Evolutionary conservation across 2,329 filamentous ascomycete genomes (phyloP), one percentile per base, ranked within the genome.

Genomic region (Penicillium rolfsii): DNA sequence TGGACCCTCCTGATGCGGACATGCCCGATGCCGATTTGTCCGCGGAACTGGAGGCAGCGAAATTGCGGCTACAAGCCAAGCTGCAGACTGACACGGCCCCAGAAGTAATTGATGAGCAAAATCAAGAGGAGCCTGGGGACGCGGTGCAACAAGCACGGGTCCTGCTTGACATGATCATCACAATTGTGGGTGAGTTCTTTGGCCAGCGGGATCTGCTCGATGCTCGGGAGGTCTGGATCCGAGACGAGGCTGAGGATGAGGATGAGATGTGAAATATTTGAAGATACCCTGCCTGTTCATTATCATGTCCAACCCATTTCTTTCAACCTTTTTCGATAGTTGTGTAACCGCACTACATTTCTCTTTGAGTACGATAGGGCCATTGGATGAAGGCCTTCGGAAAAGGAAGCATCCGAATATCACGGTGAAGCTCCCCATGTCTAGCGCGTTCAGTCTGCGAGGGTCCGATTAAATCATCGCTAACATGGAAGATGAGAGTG

Each of bases 161-260:
- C n/a, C 93, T 92, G 43, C 82, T 97, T 36, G 93, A 96, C 77
- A 96, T 96, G 91, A 91, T 97, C 56, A 81, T 97, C 67, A 95
- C 91, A 0, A 84, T 97, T 38, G 89, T 90, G 52, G 93, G 92
- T 69, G 93, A 97, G 77, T 87, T 91, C 66, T 98, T 93, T 77
- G 93, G 94, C 1, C 94, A 98, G 77, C 84, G 89, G 65, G 94
- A 98, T 76, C 77, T 97, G 64, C 83, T 97, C 52, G 87, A 90
- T 69, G 90, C 89, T 63, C 85, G 92, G 60, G 85, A 89, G 60
- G 60, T 77, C 19, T 86, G 84, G 83, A 33, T 16, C 40, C 52
- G 22, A 36, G 56, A 43, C 12, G 53, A 30, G 55, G 55, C 36
- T 16, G 14, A 12, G 28, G 38, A 28, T 16, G 14, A 12, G 28